Base-by-base conservation (phyloP, 805 yeast genomes). In the Grigorovia humatica region DNA sequence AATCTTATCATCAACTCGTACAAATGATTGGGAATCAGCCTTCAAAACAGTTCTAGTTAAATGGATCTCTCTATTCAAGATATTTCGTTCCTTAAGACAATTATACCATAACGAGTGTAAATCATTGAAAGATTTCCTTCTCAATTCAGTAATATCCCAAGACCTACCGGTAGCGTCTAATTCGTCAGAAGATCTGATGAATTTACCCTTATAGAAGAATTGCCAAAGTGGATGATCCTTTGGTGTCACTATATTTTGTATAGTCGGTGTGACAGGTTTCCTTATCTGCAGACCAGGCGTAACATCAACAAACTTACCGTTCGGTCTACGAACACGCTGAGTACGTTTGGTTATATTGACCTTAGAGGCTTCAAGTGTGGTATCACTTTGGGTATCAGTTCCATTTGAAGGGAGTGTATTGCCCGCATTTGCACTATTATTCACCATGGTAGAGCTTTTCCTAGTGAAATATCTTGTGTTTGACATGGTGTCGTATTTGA, bases 141-240 rank as follows among this genome's bases (percentile, higher is more conserved):
- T 81, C 60, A 93, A 77, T 65, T 91, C 98, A 4, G 88, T 84
- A 50, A 89, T 75, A 6, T 84, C 71, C 99, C 99, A 93, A 4
- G 93, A 72, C 60, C 96, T 77, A 15, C 93, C 82, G 9, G 73
- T 70, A 30, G 67, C 64, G 48, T 77, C 72, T 30, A 81, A 61
- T 20, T 82, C 86, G 1, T 74, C 78, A 2, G 76, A 68, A 1
- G 73, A 65, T 59, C 97, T 78, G 54, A 85, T 70, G 54, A 82
- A 80, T 60, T 76, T 74, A 52, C 81, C 74, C 43, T 85, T 77
- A 48, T 72, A 66, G 72, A 91, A 93, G 66, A 93, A 93, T 60
- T 86, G 90, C 96, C 96, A 93, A 56, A 93, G 74, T 32, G 98
- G 99, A 69, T 93, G 99, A 65, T 85, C 85, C 5, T 84, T 91